These are phyloP conservation scores for Mortierella sp. DNA, from an alignment of 371 early-diverging fungal genomes.

Conservation along the genomic window DNA sequence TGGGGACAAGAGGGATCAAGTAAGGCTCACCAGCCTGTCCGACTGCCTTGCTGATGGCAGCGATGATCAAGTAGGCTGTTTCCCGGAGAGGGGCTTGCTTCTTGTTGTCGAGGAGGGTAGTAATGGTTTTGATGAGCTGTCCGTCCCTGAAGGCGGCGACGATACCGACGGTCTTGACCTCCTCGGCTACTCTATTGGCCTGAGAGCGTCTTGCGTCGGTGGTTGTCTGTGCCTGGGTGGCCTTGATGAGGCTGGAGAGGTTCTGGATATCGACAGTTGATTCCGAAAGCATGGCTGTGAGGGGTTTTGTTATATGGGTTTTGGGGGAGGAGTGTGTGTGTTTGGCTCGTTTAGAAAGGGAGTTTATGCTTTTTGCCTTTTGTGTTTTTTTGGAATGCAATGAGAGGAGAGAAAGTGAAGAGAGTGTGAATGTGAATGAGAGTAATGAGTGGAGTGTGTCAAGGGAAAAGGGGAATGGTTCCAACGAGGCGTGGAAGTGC, in stretches of 20 bases:
- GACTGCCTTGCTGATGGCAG: constrained; percentile 59
- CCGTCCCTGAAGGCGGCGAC: constrained; percentile 38
- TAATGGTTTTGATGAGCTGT: constrained; percentile 44
- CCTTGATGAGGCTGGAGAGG: constrained; percentile 48
- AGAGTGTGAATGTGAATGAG: background rate
- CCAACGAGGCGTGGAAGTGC: constrained; percentile 7
- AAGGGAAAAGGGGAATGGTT: background rate
- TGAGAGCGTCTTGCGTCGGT: constrained; percentile 31
- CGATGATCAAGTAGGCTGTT: constrained; percentile 65
- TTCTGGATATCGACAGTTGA: constrained; percentile 28
- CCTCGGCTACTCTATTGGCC: constrained; percentile 38
- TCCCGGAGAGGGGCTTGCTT: constrained; percentile 67
- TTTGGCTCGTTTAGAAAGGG: constrained; percentile 7
- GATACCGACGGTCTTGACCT: constrained; percentile 47
- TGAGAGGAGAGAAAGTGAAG: background rate
- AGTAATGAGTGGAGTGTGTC: background rate
- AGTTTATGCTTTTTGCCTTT: no score
- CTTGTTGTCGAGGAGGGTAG: constrained; percentile 59
- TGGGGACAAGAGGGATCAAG: constrained; percentile 64
- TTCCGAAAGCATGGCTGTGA: constrained; percentile 8
- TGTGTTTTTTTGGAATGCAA: constrained; percentile 14
- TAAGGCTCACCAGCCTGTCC: constrained; percentile 70
- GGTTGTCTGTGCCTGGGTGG: constrained; percentile 43
- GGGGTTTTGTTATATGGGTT: background rate
- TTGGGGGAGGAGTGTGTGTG: background rate